These are phyloP conservation scores for Trichoderma guizhouense DNA, from an alignment of 2,329 filamentous ascomycete genomes.

Conservation along the genomic window DNA sequence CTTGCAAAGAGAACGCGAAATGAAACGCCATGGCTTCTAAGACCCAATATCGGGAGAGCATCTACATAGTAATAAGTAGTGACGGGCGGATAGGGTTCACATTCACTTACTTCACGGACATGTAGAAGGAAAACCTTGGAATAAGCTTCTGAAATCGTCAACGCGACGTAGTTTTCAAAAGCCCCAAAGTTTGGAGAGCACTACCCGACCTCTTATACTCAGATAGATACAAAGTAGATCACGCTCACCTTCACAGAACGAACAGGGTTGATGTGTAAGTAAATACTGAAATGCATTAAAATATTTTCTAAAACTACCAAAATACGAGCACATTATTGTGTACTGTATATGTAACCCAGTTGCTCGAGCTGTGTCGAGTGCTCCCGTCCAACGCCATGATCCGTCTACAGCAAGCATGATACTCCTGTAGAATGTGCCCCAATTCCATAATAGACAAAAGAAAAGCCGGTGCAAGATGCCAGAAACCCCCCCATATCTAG, in stretches of 20 bases:
- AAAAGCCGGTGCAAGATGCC: neutral
- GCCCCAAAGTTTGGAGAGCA: neutral
- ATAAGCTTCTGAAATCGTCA: neutral
- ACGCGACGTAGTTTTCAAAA: neutral
- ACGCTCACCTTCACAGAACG: neutral
- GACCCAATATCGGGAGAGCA: neutral
- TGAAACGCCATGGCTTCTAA: neutral
- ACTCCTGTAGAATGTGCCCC: constrained; percentile 3
- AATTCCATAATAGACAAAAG: constrained; percentile 6
- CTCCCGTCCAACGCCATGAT: constrained; percentile 3
- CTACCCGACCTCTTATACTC: neutral
- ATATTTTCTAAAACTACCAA: neutral
- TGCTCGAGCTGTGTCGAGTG: neutral
- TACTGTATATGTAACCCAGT: neutral
- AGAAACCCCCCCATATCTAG: neutral
- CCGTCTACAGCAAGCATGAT: neutral
- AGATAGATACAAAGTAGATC: neutral
- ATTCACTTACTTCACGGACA: neutral
- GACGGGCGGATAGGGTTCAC: neutral
- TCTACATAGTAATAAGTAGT: neutral
- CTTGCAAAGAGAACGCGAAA: neutral
- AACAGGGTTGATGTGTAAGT: neutral
- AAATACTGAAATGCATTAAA: neutral
- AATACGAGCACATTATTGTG: neutral
- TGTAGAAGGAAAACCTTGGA: neutral